Evolutionary conservation across 2,329 filamentous ascomycete genomes (phyloP).

Genomic region (Fusarium zealandicum): DNA sequence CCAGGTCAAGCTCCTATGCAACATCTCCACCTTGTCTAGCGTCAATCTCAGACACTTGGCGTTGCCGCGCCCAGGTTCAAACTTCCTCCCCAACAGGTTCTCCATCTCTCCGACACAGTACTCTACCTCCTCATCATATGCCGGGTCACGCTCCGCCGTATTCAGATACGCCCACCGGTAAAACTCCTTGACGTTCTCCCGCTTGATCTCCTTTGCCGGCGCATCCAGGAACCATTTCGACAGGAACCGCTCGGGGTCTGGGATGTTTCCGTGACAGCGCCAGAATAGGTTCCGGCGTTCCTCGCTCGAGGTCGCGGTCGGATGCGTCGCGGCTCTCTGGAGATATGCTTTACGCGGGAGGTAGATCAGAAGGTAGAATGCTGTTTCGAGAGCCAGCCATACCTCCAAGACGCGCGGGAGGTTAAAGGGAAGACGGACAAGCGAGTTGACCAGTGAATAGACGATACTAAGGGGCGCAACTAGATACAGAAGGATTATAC

Average conservation of each 20-base stretch:
- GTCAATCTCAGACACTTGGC: conserved; percentile 63
- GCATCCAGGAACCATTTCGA: conserved; percentile 66
- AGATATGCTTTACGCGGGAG: conserved; percentile 59
- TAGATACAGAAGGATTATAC: conserved; percentile 56
- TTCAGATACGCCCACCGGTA: conserved; percentile 67
- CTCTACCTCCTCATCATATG: conserved; percentile 62
- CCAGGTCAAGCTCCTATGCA: conserved; percentile 63
- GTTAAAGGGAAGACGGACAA: conserved; percentile 39
- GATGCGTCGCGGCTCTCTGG: conserved; percentile 60
- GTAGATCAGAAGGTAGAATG: conserved; percentile 62
- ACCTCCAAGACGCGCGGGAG: conserved; percentile 47
- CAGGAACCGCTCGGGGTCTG: conserved; percentile 60
- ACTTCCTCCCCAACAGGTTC: conserved; percentile 55
- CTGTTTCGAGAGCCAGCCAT: conserved; percentile 57
- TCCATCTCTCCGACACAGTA: conserved; percentile 61
- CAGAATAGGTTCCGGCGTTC: conserved; percentile 59
- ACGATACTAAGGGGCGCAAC: conserved; percentile 58
- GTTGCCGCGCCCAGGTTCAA: conserved; percentile 60
- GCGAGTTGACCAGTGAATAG: conserved; percentile 48
- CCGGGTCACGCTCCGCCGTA: conserved; percentile 50
- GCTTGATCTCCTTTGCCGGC: conserved; percentile 57
- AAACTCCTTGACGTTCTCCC: conserved; percentile 67
- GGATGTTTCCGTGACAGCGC: conserved; percentile 58
- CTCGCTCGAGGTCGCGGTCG: conserved; percentile 50
- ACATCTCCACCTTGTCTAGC: conserved; percentile 63